A percentile compares a stretch with the other conserved stretches of the same genome.
Conservation (phyloP, 441 rosid genomes). For the Melastoma candidum region DNA sequence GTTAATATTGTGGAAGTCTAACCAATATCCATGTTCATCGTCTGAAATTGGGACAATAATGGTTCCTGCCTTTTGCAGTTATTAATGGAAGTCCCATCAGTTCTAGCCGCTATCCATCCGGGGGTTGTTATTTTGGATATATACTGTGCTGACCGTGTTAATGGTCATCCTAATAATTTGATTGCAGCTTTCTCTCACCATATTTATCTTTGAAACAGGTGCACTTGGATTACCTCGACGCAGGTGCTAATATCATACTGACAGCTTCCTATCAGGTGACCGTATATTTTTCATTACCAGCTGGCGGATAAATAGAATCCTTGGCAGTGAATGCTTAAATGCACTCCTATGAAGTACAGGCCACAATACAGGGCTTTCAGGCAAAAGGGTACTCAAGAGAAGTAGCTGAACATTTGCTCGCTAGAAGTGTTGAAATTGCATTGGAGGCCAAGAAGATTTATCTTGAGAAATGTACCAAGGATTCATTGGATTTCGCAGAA, state of each 20-base stretch:
- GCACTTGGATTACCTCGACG: slow-evolving; percentile 79
- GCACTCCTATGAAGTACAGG: slow-evolving; percentile 30
- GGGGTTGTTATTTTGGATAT: too few species aligned
- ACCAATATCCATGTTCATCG: too few species aligned
- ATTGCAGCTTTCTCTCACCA: too few species aligned
- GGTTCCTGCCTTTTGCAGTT: too few species aligned
- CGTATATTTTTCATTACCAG: not conserved
- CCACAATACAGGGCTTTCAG: slow-evolving; percentile 81
- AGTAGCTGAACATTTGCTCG: slow-evolving; percentile 57
- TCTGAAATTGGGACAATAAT: too few species aligned
- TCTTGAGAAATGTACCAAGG: slow-evolving; percentile 30
- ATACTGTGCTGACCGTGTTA: too few species aligned
- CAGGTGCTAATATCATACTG: slow-evolving; percentile 72
- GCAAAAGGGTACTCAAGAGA: slow-evolving; percentile 65
- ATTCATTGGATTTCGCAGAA: slow-evolving; percentile 15
- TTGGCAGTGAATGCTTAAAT: not conserved
- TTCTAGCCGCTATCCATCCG: too few species aligned
- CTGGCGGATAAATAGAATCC: slow-evolving; percentile 5
- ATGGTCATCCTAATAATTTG: too few species aligned
- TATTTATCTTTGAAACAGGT: slow-evolving; percentile 32
- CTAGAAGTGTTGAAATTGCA: slow-evolving; percentile 68
- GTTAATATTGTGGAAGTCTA: too few species aligned
- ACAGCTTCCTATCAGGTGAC: slow-evolving; percentile 83
- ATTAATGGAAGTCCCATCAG: too few species aligned
- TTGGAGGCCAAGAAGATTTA: slow-evolving; percentile 54